Evolutionary conservation across 805 yeast species (phyloP).

Genomic region (Ascoidea tarda): DNA sequence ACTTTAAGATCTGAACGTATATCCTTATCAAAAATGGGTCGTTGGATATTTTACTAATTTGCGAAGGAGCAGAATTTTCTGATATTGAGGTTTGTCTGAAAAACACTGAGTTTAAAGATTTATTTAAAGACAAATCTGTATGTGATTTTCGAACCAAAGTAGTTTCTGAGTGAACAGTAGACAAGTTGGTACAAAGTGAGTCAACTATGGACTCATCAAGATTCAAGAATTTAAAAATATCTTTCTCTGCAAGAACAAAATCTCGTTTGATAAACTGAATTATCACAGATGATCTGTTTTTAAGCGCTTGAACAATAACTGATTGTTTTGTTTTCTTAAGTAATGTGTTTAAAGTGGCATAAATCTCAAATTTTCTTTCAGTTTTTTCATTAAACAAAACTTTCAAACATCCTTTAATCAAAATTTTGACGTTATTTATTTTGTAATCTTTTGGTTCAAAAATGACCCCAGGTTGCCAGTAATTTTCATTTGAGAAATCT

Average conservation of each 20-base stretch:
- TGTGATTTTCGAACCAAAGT: not conserved
- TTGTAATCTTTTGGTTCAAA: conserved; percentile 1
- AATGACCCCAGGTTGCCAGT: conserved; percentile 8
- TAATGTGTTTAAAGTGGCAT: conserved; percentile 5
- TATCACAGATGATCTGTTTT: not conserved
- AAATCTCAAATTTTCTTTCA: conserved; percentile 8
- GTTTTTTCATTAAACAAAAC: conserved; percentile 1
- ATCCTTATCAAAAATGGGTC: conserved; percentile 7
- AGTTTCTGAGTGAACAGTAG: not conserved
- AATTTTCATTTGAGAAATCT: not conserved
- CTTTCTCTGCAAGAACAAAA: not conserved
- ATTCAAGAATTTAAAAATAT: not conserved
- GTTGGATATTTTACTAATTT: not conserved
- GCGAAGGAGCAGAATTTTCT: not conserved
- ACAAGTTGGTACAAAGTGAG: not conserved
- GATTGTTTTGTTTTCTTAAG: not conserved
- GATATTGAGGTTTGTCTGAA: not conserved
- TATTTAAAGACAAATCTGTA: not conserved
- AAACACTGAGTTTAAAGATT: no score
- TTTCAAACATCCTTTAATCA: conserved; percentile 4
- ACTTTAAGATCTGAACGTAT: conserved; percentile 5
- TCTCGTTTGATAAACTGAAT: conserved; percentile 2
- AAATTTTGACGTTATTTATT: not conserved
- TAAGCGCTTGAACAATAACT: not conserved
- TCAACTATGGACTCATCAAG: not conserved